Base-by-base conservation (phyloP, 140 eudicot genomes). In the Eryngium alpinum region DNA sequence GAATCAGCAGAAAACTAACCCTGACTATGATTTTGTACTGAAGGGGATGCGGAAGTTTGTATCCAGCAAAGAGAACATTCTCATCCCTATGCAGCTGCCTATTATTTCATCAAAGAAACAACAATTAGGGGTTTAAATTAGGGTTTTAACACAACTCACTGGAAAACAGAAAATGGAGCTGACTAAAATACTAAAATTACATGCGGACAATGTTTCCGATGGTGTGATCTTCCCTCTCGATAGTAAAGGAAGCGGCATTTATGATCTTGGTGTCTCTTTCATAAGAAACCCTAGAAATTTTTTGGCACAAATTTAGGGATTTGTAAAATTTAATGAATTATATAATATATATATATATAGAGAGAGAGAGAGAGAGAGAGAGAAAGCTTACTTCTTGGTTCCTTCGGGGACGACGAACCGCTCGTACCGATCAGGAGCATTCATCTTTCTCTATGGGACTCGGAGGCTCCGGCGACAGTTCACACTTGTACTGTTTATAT, bases 71-170 rank as follows among this genome's bases (percentile, higher is more conserved):
- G 1, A 94, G 92, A 27, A 94, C 97, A 87, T 92, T 91, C 60
- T 87, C 92, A 79, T 94, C 98, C 86, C 98, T 94, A 77, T 94
- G 98, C 89, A 94, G 82, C 79, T 94, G 98, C 98, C 98, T 94
- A 87, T 14, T 73, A 3, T 29, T 33, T 16, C 25, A 70, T 70
- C 56, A 32, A 4, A 80, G 16, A 57, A 82, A 67, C 82, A 71
- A 66, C 56, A 56, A 60, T 80, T 63, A 74, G 85, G 67, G 57
- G 63, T 86, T 60, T 10, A 31, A 66, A 76, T 56, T 56, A 67
- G 81, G 83, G 81, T 63, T 79, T n/a, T 66, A 70, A 56, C 50
- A 62, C 69, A 73, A 2, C 70, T 1, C 59, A 67, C n/a, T 18
- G 7, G 60, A 56, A 50, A 32, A 71, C 10, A 74, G 15, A 65